These are phyloP conservation scores for Lotus japonicus DNA, from an alignment of 306 rosid genomes.

Conservation along the genomic window DNA sequence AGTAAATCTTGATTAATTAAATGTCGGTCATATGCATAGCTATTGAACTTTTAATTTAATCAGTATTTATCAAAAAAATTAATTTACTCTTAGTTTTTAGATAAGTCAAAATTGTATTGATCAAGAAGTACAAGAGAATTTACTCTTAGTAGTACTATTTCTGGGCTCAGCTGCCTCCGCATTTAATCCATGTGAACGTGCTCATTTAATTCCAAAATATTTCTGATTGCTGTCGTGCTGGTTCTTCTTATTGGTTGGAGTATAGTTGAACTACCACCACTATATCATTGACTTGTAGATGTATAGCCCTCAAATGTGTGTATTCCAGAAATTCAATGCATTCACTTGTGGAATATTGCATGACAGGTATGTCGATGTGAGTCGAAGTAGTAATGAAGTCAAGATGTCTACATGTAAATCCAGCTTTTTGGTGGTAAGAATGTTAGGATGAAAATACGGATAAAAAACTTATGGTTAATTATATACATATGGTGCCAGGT, in stretches of 20 bases:
- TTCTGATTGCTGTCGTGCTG: not conserved
- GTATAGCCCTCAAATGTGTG: not conserved
- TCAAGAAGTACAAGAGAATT: too few species aligned
- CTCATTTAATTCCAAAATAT: not conserved
- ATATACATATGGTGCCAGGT: too few species aligned
- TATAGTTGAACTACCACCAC: not conserved
- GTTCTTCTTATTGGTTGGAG: not conserved
- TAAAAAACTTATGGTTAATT: too few species aligned
- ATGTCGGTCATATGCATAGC: too few species aligned
- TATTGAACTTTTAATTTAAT: too few species aligned
- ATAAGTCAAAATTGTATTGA: too few species aligned
- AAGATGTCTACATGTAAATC: not conserved
- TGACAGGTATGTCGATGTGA: not conserved
- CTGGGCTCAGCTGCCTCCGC: not conserved
- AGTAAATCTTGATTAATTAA: too few species aligned
- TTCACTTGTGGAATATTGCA: not conserved
- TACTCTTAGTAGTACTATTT: not conserved
- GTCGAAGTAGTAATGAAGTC: not conserved
- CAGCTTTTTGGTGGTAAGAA: too few species aligned
- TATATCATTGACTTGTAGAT: not conserved
- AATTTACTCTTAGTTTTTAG: too few species aligned
- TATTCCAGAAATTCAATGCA: not conserved
- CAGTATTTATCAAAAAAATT: too few species aligned
- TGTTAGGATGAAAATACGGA: too few species aligned
- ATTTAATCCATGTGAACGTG: not conserved